phyloP scores from a whole-genome alignment of 371 early-diverging fungal species.

The Apophysomyces sp. region DNA sequence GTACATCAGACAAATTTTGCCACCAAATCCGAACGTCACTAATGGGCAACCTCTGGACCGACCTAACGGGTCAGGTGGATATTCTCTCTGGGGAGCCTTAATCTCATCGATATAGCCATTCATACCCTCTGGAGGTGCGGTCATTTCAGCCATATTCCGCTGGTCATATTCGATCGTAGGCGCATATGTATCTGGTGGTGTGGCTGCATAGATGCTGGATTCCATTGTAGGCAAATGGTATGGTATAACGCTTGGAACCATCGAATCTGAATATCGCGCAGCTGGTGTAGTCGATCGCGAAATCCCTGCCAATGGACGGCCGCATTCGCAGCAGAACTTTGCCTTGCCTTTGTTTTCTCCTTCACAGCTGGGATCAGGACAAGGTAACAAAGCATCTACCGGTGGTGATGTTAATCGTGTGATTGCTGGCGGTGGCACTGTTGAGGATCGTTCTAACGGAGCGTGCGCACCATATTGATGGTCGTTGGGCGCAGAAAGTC shows the following conservation, averaged over 20 bases:
- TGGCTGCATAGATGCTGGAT: not conserved
- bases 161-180: conserved; percentile 5
- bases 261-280: not conserved
- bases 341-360: conserved; percentile 64
- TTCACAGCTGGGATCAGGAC: conserved; percentile 58
- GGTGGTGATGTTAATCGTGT: conserved; percentile 19
- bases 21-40: conserved; percentile 86
- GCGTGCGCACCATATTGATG: not conserved
- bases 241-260: not conserved
- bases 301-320: conserved; percentile 49
- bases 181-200: conserved; percentile 6
- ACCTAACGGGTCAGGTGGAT: conserved; percentile 63
- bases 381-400: conserved; percentile 39
- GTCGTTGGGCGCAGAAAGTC: not conserved
- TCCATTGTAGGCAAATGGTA: not conserved
- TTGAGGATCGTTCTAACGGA: conserved; percentile 10
- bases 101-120: conserved; percentile 10
- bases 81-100: conserved; percentile 26
- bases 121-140: not conserved
- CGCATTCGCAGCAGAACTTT: conserved; percentile 77
- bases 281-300: conserved; percentile 51
- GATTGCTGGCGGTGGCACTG: conserved; percentile 22
- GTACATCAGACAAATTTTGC: conserved; percentile 73
- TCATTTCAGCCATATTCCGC: not conserved
- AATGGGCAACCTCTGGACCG: conserved; percentile 73